These are phyloP conservation scores for Wickerhamomyces sp. DNA, from an alignment of 1,139 yeast genomes.

Conservation along the genomic window DNA sequence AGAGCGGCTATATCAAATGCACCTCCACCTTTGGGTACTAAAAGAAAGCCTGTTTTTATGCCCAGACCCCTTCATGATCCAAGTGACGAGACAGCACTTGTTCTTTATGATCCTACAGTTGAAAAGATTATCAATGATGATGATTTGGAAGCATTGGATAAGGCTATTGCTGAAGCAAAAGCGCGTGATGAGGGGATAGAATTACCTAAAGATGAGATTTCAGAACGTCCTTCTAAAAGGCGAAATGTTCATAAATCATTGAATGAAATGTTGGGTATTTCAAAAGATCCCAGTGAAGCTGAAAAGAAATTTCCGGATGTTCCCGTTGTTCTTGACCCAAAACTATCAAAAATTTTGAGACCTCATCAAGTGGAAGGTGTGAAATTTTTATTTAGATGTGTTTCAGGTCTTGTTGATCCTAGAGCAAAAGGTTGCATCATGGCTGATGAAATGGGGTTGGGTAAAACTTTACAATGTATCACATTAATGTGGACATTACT, in stretches of 20 bases:
- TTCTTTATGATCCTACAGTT: constrained; percentile 90
- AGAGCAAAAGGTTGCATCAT: constrained; percentile 94
- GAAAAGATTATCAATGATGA: constrained; percentile 52
- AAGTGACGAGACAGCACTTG: constrained; percentile 87
- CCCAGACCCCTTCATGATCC: constrained; percentile 96
- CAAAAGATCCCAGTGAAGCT: constrained; percentile 44
- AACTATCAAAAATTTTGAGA: constrained; percentile 73
- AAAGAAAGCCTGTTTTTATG: constrained; percentile 61
- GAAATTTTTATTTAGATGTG: constrained; percentile 81
- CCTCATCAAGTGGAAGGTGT: constrained; percentile 99
- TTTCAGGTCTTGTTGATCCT: constrained; percentile 82
- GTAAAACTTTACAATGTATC: constrained; percentile 91
- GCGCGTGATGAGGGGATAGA: constrained; percentile 22
- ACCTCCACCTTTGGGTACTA: constrained; percentile 81
- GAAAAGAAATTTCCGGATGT: constrained; percentile 66
- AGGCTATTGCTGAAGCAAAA: constrained; percentile 23
- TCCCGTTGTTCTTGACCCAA: constrained; percentile 95
- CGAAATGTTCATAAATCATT: constrained; percentile 57
- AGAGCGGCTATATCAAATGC: constrained; percentile 41
- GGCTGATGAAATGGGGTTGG: constrained; percentile 99
- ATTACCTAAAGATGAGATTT: constrained; percentile 23
- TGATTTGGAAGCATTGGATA: constrained; percentile 29
- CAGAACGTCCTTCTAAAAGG: constrained; percentile 28
- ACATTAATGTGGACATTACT: constrained; percentile 91
- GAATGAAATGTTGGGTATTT: constrained; percentile 78